Evolutionary conservation across 352 stramenopile species (phyloP).

Genomic region (Phytophthora sansomeana): DNA sequence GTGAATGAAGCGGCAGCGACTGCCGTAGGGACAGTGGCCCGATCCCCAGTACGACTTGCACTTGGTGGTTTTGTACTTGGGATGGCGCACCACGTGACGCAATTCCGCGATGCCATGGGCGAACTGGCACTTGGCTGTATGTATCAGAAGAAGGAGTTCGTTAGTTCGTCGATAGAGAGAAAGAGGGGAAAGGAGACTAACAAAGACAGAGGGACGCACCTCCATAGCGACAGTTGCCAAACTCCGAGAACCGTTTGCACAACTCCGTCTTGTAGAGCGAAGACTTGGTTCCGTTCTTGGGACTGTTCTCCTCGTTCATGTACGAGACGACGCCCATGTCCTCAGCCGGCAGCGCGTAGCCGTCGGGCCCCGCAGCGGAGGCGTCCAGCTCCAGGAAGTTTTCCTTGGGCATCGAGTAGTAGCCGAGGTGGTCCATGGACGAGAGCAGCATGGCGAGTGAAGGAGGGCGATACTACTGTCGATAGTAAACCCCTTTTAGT

Average conservation of each 20-base stretch:
- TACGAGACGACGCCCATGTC: slow-evolving; percentile 51
- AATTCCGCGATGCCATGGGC: slow-evolving; percentile 83
- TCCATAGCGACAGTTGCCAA: slow-evolving; percentile 89
- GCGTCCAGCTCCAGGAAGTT: slow-evolving; percentile 75
- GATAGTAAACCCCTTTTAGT: slow-evolving; percentile 11
- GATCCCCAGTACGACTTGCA: slow-evolving; percentile 93
- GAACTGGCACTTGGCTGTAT: slow-evolving; percentile 87
- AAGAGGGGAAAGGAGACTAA: neutral
- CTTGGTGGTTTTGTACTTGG: slow-evolving; percentile 93
- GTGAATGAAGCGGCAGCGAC: slow-evolving; percentile 90
- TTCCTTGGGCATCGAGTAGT: slow-evolving; percentile 84
- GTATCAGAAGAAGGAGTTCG: slow-evolving; percentile 10
- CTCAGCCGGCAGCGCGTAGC: slow-evolving; percentile 57
- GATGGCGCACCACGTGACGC: slow-evolving; percentile 86
- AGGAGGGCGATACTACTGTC: slow-evolving; percentile 20
- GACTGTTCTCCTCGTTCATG: slow-evolving; percentile 84
- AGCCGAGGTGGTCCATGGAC: slow-evolving; percentile 86
- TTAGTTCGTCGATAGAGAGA: neutral
- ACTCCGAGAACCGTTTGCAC: slow-evolving; percentile 89
- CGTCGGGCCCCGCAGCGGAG: slow-evolving; percentile 37
- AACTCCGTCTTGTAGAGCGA: slow-evolving; percentile 91
- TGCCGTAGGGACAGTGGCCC: slow-evolving; percentile 88
- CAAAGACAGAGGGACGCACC: slow-evolving; percentile 31
- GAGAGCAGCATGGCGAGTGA: slow-evolving; percentile 69
- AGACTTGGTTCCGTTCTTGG: slow-evolving; percentile 87